Conservation (phyloP, 768 basidiomycete species). For the Leccinum longicurvipes region DNA sequence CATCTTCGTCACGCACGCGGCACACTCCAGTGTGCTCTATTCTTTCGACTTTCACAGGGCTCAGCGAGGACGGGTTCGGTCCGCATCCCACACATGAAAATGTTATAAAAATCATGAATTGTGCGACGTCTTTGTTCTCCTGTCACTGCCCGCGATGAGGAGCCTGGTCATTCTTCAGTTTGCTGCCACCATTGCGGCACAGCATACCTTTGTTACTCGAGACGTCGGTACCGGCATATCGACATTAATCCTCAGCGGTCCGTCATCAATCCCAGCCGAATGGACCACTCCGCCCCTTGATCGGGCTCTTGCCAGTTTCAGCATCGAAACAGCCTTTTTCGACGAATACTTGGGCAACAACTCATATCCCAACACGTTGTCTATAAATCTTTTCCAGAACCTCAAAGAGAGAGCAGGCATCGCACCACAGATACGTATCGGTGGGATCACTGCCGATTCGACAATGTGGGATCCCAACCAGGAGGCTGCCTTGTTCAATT, state of each 20-base stretch:
- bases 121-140: background rate
- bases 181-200: conserved; percentile 6
- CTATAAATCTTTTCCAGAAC: conserved; percentile 44
- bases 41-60: background rate
- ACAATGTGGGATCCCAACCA: conserved; percentile 46
- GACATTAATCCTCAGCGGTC: conserved; percentile 37
- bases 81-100: conserved; percentile 5
- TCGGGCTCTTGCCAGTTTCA: conserved; percentile 49
- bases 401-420: conserved; percentile 42
- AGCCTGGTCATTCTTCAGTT: background rate
- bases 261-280: conserved; percentile 39
- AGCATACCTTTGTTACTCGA: conserved; percentile 7
- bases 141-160: conserved; percentile 10
- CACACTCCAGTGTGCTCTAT: background rate
- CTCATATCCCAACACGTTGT: conserved; percentile 41
- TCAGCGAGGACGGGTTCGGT: background rate
- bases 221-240: background rate
- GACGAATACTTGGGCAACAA: conserved; percentile 48
- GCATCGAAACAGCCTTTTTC: conserved; percentile 54
- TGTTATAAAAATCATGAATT: background rate
- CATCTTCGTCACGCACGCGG: background rate
- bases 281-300: conserved; percentile 42
- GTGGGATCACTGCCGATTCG: conserved; percentile 54
- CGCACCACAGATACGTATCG: conserved; percentile 47
- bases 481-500: conserved; percentile 33